Evolutionary conservation across 2,329 filamentous ascomycete genomes (phyloP).

Genomic region (Aspergillus intermedius): DNA sequence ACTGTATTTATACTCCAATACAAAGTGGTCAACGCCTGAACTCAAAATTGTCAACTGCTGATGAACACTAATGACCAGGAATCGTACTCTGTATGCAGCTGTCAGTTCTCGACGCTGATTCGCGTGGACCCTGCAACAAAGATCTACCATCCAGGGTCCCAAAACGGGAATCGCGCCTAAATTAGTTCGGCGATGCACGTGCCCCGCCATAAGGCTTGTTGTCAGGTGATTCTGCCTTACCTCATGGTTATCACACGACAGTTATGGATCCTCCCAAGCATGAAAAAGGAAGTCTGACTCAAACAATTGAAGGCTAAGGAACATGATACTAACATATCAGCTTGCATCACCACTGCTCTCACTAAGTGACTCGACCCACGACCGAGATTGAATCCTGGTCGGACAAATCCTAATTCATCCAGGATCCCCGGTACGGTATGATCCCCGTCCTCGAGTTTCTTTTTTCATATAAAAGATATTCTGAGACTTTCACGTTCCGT

Average conservation of each 20-base stretch:
- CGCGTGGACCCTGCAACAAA: background rate
- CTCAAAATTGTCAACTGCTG: no score
- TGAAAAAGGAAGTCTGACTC: background rate
- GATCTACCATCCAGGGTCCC: background rate
- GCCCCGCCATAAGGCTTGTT: constrained; percentile 7
- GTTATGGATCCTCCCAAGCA: no score
- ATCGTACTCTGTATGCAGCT: background rate
- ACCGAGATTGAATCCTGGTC: background rate
- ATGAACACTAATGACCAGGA: background rate
- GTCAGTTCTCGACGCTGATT: background rate
- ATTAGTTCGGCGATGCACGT: constrained; percentile 2
- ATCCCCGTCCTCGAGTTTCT: background rate
- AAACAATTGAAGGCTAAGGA: background rate
- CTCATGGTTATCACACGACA: no score
- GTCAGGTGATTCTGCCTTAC: constrained; percentile 9
- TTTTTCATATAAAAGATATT: no score
- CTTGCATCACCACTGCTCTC: background rate
- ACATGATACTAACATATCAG: background rate
- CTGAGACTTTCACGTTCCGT: no score
- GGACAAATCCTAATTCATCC: background rate
- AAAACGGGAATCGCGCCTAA: background rate
- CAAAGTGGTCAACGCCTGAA: no score
- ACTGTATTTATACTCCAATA: no score
- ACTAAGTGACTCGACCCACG: background rate
- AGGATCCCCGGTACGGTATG: background rate